Evolutionary conservation across 352 stramenopile species (phyloP).

Genomic region (Phytophthora fragariaefolia): DNA sequence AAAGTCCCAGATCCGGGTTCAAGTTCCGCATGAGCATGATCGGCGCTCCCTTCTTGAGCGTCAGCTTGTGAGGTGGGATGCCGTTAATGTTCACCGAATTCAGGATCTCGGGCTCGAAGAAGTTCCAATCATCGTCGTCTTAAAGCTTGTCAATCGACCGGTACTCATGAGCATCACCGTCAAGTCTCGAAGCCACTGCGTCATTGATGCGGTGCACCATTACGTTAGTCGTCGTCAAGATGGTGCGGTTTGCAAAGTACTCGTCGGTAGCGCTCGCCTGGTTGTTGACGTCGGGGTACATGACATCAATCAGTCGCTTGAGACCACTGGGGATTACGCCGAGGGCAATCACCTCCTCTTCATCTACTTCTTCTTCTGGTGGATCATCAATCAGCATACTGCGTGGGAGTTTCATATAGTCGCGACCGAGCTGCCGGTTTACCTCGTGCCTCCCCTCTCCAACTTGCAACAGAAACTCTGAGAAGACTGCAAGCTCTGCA

Average conservation of each 20-base stretch:
- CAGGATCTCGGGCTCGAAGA: constrained; percentile 25
- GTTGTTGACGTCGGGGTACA: constrained; percentile 6
- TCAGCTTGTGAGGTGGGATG: constrained; percentile 36
- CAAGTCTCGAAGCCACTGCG: neutral
- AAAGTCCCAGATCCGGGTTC: constrained; percentile 29
- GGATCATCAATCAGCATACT: neutral
- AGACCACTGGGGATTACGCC: neutral
- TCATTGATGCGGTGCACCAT: neutral
- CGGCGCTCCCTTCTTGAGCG: constrained; percentile 26
- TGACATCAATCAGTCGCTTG: neutral
- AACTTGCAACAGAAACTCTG: constrained; percentile 5
- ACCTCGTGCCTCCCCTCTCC: constrained; percentile 15
- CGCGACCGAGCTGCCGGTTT: neutral
- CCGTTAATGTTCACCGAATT: constrained; percentile 32
- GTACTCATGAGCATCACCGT: neutral
- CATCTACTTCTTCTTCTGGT: neutral
- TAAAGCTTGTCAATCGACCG: constrained; percentile 31
- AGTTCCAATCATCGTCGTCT: constrained; percentile 28
- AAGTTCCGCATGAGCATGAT: constrained; percentile 46
- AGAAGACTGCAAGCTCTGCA: neutral
- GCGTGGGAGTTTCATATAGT: neutral
- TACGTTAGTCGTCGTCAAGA: neutral
- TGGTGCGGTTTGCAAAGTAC: neutral
- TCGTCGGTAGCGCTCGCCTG: neutral
- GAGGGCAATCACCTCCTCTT: neutral